Evolutionary conservation across 768 basidiomycete species (phyloP).

Genomic region (Russula abietina): DNA sequence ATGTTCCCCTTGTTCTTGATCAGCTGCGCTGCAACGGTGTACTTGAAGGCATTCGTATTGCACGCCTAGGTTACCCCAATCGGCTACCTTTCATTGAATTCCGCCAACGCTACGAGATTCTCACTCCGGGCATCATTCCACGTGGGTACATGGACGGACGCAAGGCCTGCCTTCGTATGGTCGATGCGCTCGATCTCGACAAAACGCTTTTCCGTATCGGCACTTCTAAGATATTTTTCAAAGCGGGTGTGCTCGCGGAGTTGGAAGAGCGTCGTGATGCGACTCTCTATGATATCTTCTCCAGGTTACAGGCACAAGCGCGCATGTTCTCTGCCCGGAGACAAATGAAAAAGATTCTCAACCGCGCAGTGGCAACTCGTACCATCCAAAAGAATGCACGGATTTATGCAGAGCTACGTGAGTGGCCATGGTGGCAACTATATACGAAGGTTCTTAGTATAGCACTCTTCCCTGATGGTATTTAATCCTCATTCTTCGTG

Average conservation of each 20-base stretch:
- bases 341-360: conserved; percentile 91
- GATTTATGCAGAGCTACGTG: conserved; percentile 80
- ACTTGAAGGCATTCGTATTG: conserved; percentile 96
- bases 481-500: background rate
- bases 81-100: conserved; percentile 96
- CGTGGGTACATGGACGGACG: conserved; percentile 97
- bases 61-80: conserved; percentile 95
- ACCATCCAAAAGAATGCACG: conserved; percentile 94
- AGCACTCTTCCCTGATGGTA: background rate
- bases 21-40: conserved; percentile 99
- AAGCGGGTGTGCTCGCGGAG: conserved; percentile 94
- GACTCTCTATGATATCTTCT: conserved; percentile 84
- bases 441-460: conserved; percentile 68
- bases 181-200: conserved; percentile 83
- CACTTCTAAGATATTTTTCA: conserved; percentile 98
- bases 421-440: conserved; percentile 99
- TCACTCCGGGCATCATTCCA: conserved; percentile 90
- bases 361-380: conserved; percentile 83
- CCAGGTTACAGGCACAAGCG: conserved; percentile 78
- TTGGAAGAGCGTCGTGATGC: conserved; percentile 89
- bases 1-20: conserved; percentile 91
- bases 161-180: conserved; percentile 88
- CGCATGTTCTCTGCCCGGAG: conserved; percentile 82
- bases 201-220: conserved; percentile 82
- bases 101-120: conserved; percentile 91